phyloP scores from a whole-genome alignment of 768 basidiomycete genomes.

The Coprinopsis sp. region DNA sequence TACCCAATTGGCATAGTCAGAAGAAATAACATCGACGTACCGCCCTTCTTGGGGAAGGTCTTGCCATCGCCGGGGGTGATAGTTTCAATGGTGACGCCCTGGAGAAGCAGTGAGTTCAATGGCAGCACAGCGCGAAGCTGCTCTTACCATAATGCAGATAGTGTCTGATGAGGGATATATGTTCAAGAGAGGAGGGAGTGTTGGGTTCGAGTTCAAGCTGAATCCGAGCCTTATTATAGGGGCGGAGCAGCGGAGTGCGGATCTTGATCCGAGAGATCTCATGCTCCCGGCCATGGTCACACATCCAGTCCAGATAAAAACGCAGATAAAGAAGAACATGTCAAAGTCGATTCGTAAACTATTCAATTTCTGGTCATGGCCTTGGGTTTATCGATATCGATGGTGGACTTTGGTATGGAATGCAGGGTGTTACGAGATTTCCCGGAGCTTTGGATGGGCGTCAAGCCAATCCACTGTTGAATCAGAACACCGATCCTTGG shows the following conservation, averaged over 20 bases:
- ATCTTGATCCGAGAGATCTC: constrained; percentile 67
- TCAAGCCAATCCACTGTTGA: too few species aligned
- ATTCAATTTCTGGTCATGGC: constrained; percentile 4
- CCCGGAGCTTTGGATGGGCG: too few species aligned
- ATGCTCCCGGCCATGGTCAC: constrained; percentile 24
- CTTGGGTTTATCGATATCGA: constrained; percentile 28
- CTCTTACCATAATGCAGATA: constrained; percentile 14
- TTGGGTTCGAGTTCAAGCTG: constrained; percentile 19
- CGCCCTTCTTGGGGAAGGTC: constrained; percentile 64
- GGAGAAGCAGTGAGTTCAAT: constrained; percentile 9
- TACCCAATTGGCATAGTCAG: constrained; percentile 4
- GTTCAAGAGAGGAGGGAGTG: constrained; percentile 33
- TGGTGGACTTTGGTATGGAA: too few species aligned
- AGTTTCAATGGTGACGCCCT: constrained; percentile 70
- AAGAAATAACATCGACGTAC: constrained; percentile 38
- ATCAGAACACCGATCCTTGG: too few species aligned
- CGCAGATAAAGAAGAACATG: not conserved
- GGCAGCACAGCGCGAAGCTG: constrained; percentile 8
- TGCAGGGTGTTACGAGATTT: constrained; percentile 11
- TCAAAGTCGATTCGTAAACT: not conserved
- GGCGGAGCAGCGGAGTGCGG: constrained; percentile 54
- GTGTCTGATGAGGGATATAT: constrained; percentile 8
- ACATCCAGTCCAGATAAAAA: constrained; percentile 6
- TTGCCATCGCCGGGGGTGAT: constrained; percentile 57
- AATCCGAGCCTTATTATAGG: constrained; percentile 40